Evolutionary conservation across 1,139 yeast genomes (phyloP).

Genomic region (Nakaseomyces glabratus): DNA sequence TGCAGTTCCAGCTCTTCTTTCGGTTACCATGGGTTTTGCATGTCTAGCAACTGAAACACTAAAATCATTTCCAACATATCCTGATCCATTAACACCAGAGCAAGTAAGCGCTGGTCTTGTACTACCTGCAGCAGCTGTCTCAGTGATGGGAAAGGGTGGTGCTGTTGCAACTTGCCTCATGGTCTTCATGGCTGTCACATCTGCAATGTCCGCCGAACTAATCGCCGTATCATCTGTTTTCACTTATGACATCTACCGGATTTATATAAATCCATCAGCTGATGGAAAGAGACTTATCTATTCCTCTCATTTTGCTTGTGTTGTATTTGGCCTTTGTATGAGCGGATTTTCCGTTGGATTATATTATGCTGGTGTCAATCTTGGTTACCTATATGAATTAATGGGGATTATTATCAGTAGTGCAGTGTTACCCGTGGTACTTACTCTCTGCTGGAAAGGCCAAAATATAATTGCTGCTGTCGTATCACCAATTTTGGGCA

Average conservation of each 20-base stretch:
- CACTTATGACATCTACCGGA: slow-evolving; percentile 77
- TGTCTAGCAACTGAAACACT: slow-evolving; percentile 61
- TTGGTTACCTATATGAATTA: slow-evolving; percentile 79
- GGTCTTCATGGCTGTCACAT: slow-evolving; percentile 75
- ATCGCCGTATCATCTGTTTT: slow-evolving; percentile 78
- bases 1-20: slow-evolving; percentile 73
- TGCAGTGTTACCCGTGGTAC: slow-evolving; percentile 70
- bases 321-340: slow-evolving; percentile 60
- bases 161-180: slow-evolving; percentile 70
- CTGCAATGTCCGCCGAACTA: slow-evolving; percentile 79
- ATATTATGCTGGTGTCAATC: slow-evolving; percentile 69
- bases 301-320: slow-evolving; percentile 58
- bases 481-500: slow-evolving; percentile 53
- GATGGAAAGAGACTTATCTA: slow-evolving; percentile 58
- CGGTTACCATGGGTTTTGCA: slow-evolving; percentile 79
- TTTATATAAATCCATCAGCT: slow-evolving; percentile 71
- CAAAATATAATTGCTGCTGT: slow-evolving; percentile 57
- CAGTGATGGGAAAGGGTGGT: slow-evolving; percentile 78
- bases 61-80: slow-evolving; percentile 71
- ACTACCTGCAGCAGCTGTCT: slow-evolving; percentile 78
- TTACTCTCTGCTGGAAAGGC: slow-evolving; percentile 59
- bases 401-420: slow-evolving; percentile 85
- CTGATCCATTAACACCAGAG: slow-evolving; percentile 50
- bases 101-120: slow-evolving; percentile 77
- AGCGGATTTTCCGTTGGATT: slow-evolving; percentile 77